Evolutionary conservation across 164 flowering plant species (phyloP), one percentile per base, ranked within the genome.

Genomic region (Cinnamomum micranthum): DNA sequence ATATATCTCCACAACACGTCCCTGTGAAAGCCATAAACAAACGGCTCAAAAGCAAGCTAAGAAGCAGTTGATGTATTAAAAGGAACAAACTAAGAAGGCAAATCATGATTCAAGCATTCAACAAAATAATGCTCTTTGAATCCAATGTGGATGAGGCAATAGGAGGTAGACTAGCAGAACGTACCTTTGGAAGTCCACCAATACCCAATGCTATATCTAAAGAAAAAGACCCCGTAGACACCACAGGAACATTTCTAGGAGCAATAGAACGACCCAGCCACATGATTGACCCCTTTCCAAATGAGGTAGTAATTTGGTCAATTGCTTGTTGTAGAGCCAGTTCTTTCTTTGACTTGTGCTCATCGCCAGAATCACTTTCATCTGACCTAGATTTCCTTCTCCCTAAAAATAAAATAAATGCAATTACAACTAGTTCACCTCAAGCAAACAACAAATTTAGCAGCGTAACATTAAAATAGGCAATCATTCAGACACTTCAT

Each of bases 131-230:
- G 47, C 11, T 41, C 10, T 41, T 41, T 9, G 11, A 41, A 41
- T 41, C 9, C 10, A 41, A 9, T 41, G 47, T 41, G 11, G 11
- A 41, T 41, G 10, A 41, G 47, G 47, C 47, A 41, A 6, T 41
- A 41, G 11, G 47, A 41, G 11, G 11, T 41, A 6, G 47, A 41
- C 9, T 17, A 23, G 35, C 23, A 69, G 2, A 65, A 13, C 25
- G 50, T 84, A 93, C 99, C 99, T 91, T 95, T 24, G 99, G 99
- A 76, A 93, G 82, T 65, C 98, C 99, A 75, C 99, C 98, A 76
- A 83, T 82, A 20, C 98, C 99, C 70, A 95, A 79, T 62, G 98
- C 99, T 60, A 89, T 55, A 78, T 95, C 99, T 79, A 95, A 78
- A 55, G 91, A 77, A 84, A 95, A 90, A 60, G 99, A 95, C 60